Conservation (phyloP, 495 filamentous ascomycete species). For the Cercophora newfieldiana region DNA sequence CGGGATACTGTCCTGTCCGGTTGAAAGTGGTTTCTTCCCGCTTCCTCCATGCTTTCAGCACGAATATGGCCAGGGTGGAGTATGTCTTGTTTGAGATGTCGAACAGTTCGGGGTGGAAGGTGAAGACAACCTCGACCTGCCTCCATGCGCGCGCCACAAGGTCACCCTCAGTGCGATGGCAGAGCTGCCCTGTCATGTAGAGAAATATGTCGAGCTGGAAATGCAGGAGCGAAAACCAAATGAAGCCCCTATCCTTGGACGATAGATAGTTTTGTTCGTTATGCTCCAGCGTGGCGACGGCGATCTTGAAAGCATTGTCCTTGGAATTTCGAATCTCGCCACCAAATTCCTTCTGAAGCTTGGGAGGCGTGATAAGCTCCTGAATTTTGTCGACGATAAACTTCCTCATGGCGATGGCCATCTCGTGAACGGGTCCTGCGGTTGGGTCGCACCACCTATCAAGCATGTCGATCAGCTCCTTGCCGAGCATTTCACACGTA, state of each 20-base stretch:
- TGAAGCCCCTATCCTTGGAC: slow-evolving; percentile 40
- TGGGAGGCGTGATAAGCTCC: slow-evolving; percentile 45
- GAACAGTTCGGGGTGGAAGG: slow-evolving; percentile 47
- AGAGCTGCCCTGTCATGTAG: slow-evolving; percentile 54
- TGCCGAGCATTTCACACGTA: slow-evolving; percentile 47
- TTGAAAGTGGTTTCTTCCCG: slow-evolving; percentile 37
- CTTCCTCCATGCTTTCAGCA: slow-evolving; percentile 49
- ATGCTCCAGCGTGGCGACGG: slow-evolving; percentile 45
- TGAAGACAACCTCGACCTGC: slow-evolving; percentile 42
- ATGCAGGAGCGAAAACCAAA: slow-evolving; percentile 52
- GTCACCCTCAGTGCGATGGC: slow-evolving; percentile 47
- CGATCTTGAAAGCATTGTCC: slow-evolving; percentile 51
- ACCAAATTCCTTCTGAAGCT: slow-evolving; percentile 45
- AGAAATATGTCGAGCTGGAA: slow-evolving; percentile 56
- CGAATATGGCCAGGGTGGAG: slow-evolving; percentile 41
- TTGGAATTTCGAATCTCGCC: slow-evolving; percentile 37
- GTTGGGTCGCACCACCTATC: slow-evolving; percentile 58
- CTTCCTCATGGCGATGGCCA: slow-evolving; percentile 49
- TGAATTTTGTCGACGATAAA: slow-evolving; percentile 46
- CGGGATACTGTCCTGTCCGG: slow-evolving; percentile 23
- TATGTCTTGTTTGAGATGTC: slow-evolving; percentile 44
- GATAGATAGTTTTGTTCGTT: slow-evolving; percentile 43
- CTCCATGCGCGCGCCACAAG: slow-evolving; percentile 56
- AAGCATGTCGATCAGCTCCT: slow-evolving; percentile 48
- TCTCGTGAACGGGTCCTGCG: slow-evolving; percentile 60